Base-by-base conservation (phyloP, 148 eudicot species). In the Cornus suecica region DNA sequence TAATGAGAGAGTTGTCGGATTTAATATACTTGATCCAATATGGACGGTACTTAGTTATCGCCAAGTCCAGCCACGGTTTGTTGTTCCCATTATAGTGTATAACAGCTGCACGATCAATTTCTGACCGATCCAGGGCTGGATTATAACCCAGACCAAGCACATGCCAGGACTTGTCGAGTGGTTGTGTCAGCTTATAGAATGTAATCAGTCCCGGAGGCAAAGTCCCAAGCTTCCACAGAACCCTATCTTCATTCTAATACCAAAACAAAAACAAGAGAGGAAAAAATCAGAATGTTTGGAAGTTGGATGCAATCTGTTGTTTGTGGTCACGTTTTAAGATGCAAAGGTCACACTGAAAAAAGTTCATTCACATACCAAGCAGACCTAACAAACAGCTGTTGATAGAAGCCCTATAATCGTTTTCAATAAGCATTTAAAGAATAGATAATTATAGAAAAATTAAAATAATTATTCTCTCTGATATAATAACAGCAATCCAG, bases 61-160 rank as follows among this genome's bases (percentile, higher is more conserved):
- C 88, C 86, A 85, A 69, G 66, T 85, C 90, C 18, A 87, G 76
- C 90, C 90, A 87, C 1, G 90, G 90, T 68, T 87, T 87, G 85
- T 78, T 85, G 74, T 87, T 85, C 68, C 90, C 88, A 66, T 87
- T 87, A 72, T 81, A 87, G 73, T 87, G 90, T 52, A 87, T 79
- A 71, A 87, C 90, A 27, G 90, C 90, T 71, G 90, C 90, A 65
- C 85, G 83, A 62, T 80, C 83, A 25, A 87, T 87, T 22, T 79
- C 88, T 56, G 82, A 72, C 42, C 54, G 62, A 63, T 81, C 86
- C 25, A 87, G 30, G 73, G 83, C 83, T 28, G 90, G 86, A 71
- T 81, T 85, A 82, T 87, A 87, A 74, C 90, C 90, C 73, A 87
- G 73, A 61, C 88, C 88, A 42, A 87, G 86, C 60, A 83, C 90